Evolutionary conservation across 1,284 basidiomycete species (phyloP).

Genomic region (Ustilago nuda): DNA sequence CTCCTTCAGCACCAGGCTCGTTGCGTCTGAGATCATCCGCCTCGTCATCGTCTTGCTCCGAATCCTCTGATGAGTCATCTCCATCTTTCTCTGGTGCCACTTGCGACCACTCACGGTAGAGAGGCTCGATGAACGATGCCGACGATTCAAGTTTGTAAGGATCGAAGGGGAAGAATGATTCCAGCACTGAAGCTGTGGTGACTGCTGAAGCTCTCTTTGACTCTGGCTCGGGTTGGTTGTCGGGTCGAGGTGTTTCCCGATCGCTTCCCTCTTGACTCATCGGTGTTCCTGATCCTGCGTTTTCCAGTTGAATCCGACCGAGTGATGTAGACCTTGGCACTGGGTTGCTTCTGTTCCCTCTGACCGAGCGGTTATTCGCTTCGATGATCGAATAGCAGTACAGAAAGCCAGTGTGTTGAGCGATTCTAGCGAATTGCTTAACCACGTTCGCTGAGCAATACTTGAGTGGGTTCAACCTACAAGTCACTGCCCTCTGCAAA

Average conservation of each 20-base stretch:
- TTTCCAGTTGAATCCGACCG: slow-evolving; percentile 33
- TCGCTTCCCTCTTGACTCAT: slow-evolving; percentile 46
- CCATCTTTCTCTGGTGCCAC: slow-evolving; percentile 70
- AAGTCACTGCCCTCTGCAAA: slow-evolving; percentile 83
- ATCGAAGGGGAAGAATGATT: slow-evolving; percentile 98
- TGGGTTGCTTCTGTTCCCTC: slow-evolving; percentile 28
- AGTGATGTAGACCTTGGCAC: slow-evolving; percentile 38
- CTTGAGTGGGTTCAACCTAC: slow-evolving; percentile 84
- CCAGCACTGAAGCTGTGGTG: slow-evolving; percentile 73
- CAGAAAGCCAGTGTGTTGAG: slow-evolving; percentile 88
- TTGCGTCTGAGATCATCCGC: slow-evolving; percentile 42
- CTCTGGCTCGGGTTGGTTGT: slow-evolving; percentile 11
- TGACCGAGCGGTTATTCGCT: slow-evolving; percentile 73
- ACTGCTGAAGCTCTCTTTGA: slow-evolving; percentile 15
- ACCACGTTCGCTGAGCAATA: slow-evolving; percentile 85
- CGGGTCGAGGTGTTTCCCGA: slow-evolving; percentile 29
- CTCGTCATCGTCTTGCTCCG: slow-evolving; percentile 54
- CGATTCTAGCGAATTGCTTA: slow-evolving; percentile 91
- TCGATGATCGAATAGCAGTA: slow-evolving; percentile 96
- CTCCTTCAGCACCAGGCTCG: slow-evolving; percentile 17
- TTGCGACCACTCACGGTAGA: slow-evolving; percentile 74
- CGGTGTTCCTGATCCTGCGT: slow-evolving; percentile 23
- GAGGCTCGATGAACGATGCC: slow-evolving; percentile 71
- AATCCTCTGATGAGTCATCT: slow-evolving; percentile 44
- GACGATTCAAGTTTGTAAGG: slow-evolving; percentile 85